Evolutionary conservation across 768 basidiomycete genomes (phyloP).

Genomic region (Leccinum subgranulosum): DNA sequence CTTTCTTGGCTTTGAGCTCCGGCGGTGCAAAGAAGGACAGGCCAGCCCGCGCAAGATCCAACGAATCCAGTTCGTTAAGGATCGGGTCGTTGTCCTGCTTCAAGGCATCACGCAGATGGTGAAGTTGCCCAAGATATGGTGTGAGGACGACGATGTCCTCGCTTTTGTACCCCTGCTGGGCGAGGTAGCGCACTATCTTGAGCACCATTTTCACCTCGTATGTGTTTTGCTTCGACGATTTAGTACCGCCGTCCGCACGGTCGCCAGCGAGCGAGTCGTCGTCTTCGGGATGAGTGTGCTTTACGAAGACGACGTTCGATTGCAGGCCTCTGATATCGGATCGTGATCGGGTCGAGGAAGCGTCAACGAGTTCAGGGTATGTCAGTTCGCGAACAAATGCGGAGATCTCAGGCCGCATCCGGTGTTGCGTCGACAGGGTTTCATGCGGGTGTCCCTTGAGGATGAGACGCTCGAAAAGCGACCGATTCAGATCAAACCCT

Average conservation of each 20-base stretch:
- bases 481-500: constrained; percentile 63
- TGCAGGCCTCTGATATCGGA: no score
- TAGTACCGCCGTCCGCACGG: constrained; percentile 40
- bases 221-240: constrained; percentile 57
- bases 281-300: constrained; percentile 58
- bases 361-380: no score
- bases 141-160: constrained; percentile 64
- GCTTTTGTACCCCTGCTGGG: constrained; percentile 63
- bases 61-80: constrained; percentile 58
- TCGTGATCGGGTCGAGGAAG: no score
- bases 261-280: constrained; percentile 40
- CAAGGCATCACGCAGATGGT: constrained; percentile 43
- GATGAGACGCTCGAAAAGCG: constrained; percentile 57
- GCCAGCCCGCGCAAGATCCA: constrained; percentile 57
- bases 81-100: constrained; percentile 50
- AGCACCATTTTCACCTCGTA: constrained; percentile 62
- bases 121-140: constrained; percentile 65
- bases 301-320: constrained; percentile 44
- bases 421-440: constrained; percentile 56
- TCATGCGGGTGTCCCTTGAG: constrained; percentile 58
- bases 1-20: constrained; percentile 35
- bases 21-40: constrained; percentile 34
- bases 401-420: constrained; percentile 75
- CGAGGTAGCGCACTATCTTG: constrained; percentile 62
- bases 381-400: constrained; percentile 45